Evolutionary conservation across 108 stramenopile genomes (phyloP), one percentile per base, ranked within the genome.

Genomic region (Skeletonema costatum): DNA sequence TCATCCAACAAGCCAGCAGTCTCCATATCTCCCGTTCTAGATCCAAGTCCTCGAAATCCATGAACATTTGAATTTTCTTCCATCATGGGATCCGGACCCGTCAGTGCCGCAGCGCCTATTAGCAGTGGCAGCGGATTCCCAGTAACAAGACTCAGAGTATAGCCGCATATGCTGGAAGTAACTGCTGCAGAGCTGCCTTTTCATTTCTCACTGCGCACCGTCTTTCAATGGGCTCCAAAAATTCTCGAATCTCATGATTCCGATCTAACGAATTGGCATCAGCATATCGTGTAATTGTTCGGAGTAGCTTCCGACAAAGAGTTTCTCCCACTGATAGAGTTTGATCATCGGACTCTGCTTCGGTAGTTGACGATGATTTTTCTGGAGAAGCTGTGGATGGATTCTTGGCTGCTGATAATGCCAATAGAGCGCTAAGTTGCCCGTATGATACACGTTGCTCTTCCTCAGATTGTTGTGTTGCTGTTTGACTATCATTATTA

Each of bases 401-500:
- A 77, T 82, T 85, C 50, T 89, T 85, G 53, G 87, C 86, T 3
- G 84, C 88, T 17, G 88, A 76, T 19, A 87, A 56, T 32, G 86
- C 86, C 38, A 89, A 60, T 0, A 87, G 64, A n/a, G 88, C 88
- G 14, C 77, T 85, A 36, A 89, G 63, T 80, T 89, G 88, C 17
- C 80, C 81, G 60, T 89, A 89, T 13, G 88, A 89, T 48, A 85
- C 86, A 30, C 70, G 62, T n/a, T 48, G 29, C 51, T 80, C 84
- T 32, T 70, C 62, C 53, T 46, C 44, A 46, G 44, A 46, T 46
- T 46, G 44, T 46, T 46, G 44, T 1, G 17, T 51, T 51, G 53
- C n/a, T 9, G 53, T 56, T 56, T 56, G 21, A 56, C 21, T 19
- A 25, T 19, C 19, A 53, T 16, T 53, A 25, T 21, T 25, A 56